These are phyloP conservation scores for Penicillium verrucosum DNA, from an alignment of 2,329 filamentous ascomycete genomes.

Conservation along the genomic window DNA sequence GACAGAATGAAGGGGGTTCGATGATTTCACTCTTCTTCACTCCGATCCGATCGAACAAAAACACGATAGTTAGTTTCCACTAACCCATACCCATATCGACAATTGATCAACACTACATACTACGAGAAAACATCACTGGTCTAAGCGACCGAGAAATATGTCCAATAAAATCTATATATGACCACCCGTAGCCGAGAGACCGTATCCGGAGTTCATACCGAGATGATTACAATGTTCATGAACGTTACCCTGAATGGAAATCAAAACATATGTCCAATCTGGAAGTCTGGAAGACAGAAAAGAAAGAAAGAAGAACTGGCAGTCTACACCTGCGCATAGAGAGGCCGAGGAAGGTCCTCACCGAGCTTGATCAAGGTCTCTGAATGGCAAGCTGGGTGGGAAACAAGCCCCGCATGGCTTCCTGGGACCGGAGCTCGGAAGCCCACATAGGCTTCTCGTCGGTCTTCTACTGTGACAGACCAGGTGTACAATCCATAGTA, in stretches of 20 bases:
- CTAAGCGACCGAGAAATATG: not conserved
- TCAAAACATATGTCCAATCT: constrained; percentile 1
- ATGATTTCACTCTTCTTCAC: not conserved
- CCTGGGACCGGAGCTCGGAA: constrained; percentile 45
- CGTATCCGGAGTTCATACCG: not conserved
- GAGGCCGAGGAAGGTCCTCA: constrained; percentile 37
- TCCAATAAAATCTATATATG: constrained; percentile 8
- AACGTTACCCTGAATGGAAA: not conserved
- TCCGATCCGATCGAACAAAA: not conserved
- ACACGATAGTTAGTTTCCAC: not conserved
- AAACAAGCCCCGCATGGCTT: constrained; percentile 26
- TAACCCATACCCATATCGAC: not conserved
- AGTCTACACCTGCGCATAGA: constrained; percentile 37
- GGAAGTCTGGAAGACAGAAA: not conserved
- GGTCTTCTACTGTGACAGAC: constrained; percentile 68
- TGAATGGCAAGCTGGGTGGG: constrained; percentile 27
- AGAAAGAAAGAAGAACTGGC: not conserved
- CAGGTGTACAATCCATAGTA: constrained; percentile 89
- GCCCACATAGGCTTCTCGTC: constrained; percentile 79
- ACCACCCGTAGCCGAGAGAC: not conserved
- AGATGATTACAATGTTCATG: constrained; percentile 1
- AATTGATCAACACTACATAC: not conserved
- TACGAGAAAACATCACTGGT: not conserved
- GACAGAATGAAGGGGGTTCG: not conserved
- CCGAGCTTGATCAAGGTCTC: constrained; percentile 33